phyloP scores from a whole-genome alignment of 345 rosid species.

The Raphanus sativus region DNA sequence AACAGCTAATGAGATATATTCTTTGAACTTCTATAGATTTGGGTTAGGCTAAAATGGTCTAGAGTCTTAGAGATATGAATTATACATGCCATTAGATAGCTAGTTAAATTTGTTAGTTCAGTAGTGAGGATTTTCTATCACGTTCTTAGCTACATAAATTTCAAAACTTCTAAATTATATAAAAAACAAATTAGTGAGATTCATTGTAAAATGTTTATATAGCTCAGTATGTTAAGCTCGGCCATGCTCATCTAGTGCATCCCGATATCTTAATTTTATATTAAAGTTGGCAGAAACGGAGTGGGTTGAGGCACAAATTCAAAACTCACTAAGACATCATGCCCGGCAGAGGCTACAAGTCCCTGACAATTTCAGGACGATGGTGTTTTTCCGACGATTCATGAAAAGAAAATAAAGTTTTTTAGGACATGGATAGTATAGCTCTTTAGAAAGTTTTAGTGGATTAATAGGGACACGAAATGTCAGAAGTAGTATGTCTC shows the following conservation, averaged over 20 bases:
- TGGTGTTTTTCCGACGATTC: too few relatives aligned
- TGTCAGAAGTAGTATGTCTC: too few relatives aligned
- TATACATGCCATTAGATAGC: background rate
- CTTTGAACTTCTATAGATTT: background rate
- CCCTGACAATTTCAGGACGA: too few relatives aligned
- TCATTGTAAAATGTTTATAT: background rate
- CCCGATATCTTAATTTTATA: background rate
- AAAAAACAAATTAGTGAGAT: background rate
- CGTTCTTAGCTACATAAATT: background rate
- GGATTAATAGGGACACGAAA: too few relatives aligned
- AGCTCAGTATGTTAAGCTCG: background rate
- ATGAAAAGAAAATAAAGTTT: too few relatives aligned
- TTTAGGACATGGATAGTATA: too few relatives aligned
- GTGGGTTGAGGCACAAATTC: too few relatives aligned
- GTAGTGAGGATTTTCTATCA: background rate
- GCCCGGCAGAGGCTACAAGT: too few relatives aligned
- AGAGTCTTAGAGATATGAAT: background rate
- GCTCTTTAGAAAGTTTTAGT: too few relatives aligned
- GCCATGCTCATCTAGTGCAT: background rate
- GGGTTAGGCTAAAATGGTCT: slow-evolving; percentile 1
- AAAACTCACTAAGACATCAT: too few relatives aligned
- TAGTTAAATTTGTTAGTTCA: background rate
- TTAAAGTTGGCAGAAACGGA: background rate
- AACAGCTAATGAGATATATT: background rate
- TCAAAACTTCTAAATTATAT: background rate